Percentiles rank a stretch among this genome's conserved stretches.
Evolutionary conservation across 2,329 filamentous ascomycete genomes (phyloP).

Genomic region (Stagonosporopsis tanaceti): DNA sequence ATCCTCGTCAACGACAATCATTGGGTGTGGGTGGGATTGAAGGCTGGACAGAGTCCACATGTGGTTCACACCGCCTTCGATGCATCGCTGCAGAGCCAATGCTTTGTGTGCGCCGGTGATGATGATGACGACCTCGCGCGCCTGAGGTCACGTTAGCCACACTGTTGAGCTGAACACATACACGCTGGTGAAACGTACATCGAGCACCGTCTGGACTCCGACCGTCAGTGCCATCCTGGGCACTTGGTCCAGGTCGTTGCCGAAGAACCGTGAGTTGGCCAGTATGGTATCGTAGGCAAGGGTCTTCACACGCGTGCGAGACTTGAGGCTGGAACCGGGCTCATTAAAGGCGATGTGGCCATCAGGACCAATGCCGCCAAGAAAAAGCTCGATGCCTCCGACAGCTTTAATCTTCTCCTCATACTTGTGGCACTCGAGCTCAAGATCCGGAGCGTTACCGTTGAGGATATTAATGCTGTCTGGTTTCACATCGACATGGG

Average conservation of each 20-base stretch:
- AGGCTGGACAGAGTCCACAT: constrained; percentile 89
- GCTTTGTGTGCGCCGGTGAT: constrained; percentile 84
- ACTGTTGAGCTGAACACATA: constrained; percentile 14
- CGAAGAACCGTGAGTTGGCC: constrained; percentile 86
- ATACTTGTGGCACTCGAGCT: constrained; percentile 79
- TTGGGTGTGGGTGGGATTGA: constrained; percentile 80
- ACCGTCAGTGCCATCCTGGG: constrained; percentile 85
- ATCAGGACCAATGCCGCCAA: constrained; percentile 84
- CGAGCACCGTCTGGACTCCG: constrained; percentile 82
- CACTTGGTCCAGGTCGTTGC: constrained; percentile 74
- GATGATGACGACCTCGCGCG: constrained; percentile 82
- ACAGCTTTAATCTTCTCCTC: constrained; percentile 77
- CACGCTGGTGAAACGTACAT: constrained; percentile 53
- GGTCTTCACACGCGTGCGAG: constrained; percentile 84
- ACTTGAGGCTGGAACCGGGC: constrained; percentile 79
- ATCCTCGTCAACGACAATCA: constrained; percentile 86
- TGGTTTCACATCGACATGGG: constrained; percentile 80
- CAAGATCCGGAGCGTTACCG: constrained; percentile 78
- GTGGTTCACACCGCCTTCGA: constrained; percentile 84
- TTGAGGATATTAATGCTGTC: constrained; percentile 85
- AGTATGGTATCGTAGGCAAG: constrained; percentile 86
- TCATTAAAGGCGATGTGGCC: constrained; percentile 93
- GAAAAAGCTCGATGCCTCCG: constrained; percentile 85
- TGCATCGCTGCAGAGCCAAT: constrained; percentile 77
- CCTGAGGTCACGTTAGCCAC: constrained; percentile 47